Conservation (phyloP, 2,329 filamentous ascomycete genomes). For the Colletotrichum gloeosporioides region DNA sequence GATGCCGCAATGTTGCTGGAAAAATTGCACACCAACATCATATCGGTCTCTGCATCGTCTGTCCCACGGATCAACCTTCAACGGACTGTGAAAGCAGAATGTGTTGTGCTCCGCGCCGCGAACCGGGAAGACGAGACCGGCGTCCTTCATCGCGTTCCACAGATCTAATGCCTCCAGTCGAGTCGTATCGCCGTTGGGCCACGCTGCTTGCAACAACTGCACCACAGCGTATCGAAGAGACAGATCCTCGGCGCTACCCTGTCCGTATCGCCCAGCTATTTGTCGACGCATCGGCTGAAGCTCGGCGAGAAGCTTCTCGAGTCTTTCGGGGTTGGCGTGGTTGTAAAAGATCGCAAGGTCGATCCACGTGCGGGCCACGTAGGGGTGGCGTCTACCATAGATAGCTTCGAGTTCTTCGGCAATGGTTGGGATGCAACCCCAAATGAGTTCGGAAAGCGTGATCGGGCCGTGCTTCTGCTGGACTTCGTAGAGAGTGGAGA, state of each 20-base stretch:
- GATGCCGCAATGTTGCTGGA: conserved; percentile 43
- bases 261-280: conserved; percentile 39
- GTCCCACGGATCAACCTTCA: conserved; percentile 49
- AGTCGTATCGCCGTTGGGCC: conserved; percentile 37
- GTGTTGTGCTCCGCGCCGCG: conserved; percentile 41
- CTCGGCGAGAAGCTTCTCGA: conserved; percentile 42
- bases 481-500: conserved; percentile 47
- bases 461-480: conserved; percentile 49
- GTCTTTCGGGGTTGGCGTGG: conserved; percentile 38
- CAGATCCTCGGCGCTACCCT: conserved; percentile 38
- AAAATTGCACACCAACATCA: conserved; percentile 39
- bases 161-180: conserved; percentile 42
- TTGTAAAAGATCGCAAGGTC: conserved; percentile 46
- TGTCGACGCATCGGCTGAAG: conserved; percentile 39
- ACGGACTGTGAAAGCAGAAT: conserved; percentile 48
- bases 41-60: conserved; percentile 48
- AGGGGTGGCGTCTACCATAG: conserved; percentile 47
- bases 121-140: conserved; percentile 39
- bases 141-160: conserved; percentile 39
- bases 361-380: conserved; percentile 47
- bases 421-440: conserved; percentile 45
- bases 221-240: conserved; percentile 45
- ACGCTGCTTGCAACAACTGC: conserved; percentile 41
- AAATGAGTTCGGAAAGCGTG: conserved; percentile 48
- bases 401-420: conserved; percentile 50